Evolutionary conservation across 495 filamentous ascomycete genomes (phyloP).

Genomic region (Penicillium angulare): DNA sequence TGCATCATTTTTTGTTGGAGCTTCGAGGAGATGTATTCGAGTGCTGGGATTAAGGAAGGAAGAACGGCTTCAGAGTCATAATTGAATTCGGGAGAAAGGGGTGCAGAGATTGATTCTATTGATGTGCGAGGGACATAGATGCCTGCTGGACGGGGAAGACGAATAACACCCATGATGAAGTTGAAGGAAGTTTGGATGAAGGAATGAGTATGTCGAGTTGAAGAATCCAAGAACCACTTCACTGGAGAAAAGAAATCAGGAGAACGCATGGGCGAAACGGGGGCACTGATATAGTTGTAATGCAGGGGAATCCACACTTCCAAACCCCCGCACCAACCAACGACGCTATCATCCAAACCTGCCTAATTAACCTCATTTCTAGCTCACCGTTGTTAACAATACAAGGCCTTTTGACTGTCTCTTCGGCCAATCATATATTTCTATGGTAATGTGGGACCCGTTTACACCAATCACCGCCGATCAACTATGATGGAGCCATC

Average conservation of each 20-base stretch:
- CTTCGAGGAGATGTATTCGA: constrained; percentile 50
- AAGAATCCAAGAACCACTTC: too few species aligned
- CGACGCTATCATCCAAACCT: constrained; percentile 13
- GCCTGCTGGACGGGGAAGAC: constrained; percentile 42
- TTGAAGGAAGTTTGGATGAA: neutral
- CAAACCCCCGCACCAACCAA: constrained; percentile 17
- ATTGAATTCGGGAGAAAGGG: constrained; percentile 43
- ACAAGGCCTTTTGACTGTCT: constrained; percentile 12
- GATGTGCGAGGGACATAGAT: constrained; percentile 42
- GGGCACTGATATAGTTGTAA: neutral
- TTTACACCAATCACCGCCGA: neutral
- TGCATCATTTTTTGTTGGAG: constrained; percentile 46
- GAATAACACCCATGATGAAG: constrained; percentile 41
- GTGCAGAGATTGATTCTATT: constrained; percentile 44
- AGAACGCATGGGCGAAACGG: neutral
- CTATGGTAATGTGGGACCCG: neutral
- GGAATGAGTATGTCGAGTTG: neutral
- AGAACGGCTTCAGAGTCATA: constrained; percentile 43
- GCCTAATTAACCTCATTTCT: constrained; percentile 14
- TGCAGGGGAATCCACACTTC: constrained; percentile 4
- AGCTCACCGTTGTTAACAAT: constrained; percentile 26
- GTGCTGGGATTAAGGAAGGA: constrained; percentile 42
- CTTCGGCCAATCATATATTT: constrained; percentile 11
- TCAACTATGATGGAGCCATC: constrained; percentile 1
- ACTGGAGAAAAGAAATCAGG: neutral